These are phyloP conservation scores for Cyathus striatus DNA, from an alignment of 768 basidiomycete species.

Conservation along the genomic window DNA sequence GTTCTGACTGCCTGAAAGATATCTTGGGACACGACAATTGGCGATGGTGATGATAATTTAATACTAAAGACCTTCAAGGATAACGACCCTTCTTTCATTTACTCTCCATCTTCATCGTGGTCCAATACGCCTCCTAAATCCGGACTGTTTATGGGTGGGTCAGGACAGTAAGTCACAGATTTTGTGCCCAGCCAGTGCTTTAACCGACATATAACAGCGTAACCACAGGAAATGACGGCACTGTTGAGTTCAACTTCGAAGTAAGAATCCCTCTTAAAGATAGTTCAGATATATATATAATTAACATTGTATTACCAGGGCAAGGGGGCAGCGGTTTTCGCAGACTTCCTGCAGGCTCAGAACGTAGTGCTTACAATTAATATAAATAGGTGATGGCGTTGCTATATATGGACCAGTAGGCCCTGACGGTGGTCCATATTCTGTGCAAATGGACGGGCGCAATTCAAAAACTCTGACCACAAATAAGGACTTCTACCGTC, in stretches of 20 bases:
- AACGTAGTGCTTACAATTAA: not conserved
- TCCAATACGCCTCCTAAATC: conserved; percentile 18
- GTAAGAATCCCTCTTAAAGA: conserved; percentile 7
- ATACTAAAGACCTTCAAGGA: conserved; percentile 26
- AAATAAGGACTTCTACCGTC: conserved; percentile 12
- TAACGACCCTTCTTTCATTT: conserved; percentile 28
- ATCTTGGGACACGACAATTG: conserved; percentile 25
- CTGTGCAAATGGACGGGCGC: conserved; percentile 21
- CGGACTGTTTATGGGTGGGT: conserved; percentile 39
- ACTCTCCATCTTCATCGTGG: conserved; percentile 28
- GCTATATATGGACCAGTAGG: conserved; percentile 34
- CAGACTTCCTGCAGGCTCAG: too few relatives aligned
- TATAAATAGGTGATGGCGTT: conserved; percentile 21
- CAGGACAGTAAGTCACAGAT: conserved; percentile 33
- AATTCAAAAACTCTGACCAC: conserved; percentile 12
- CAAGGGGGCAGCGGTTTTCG: too few relatives aligned
- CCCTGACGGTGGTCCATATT: conserved; percentile 21
- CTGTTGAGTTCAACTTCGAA: conserved; percentile 18
- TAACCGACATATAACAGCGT: too few relatives aligned
- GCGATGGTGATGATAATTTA: conserved; percentile 15
- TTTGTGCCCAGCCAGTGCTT: too few relatives aligned
- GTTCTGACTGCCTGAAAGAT: conserved; percentile 15
- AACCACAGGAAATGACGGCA: too few relatives aligned
- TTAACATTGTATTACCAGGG: not conserved
- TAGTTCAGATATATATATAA: not conserved